A percentile compares a stretch with the other conserved stretches of the same genome.
Evolutionary conservation across 2,329 filamentous ascomycete species (phyloP).

Genomic region (Pseudogymnoascus verrucosus): DNA sequence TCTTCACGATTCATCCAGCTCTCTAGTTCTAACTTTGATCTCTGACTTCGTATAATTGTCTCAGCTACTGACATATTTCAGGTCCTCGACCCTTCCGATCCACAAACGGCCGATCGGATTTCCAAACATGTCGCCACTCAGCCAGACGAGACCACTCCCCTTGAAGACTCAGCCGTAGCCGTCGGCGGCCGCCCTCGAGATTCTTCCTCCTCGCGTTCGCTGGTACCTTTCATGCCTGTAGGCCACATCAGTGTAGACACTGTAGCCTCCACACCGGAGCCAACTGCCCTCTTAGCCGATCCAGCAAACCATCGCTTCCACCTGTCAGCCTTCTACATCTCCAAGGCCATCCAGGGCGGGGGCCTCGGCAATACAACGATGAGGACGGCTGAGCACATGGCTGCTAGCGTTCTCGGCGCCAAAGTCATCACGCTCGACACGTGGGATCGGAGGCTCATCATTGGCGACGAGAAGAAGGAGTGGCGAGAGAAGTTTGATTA

Average conservation of each 20-base stretch:
- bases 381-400: conserved; percentile 19
- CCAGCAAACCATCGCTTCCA: conserved; percentile 16
- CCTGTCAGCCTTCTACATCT: conserved; percentile 21
- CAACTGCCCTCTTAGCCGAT: conserved; percentile 9
- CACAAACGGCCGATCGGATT: conserved; percentile 14
- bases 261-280: background rate
- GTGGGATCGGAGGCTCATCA: conserved; percentile 11
- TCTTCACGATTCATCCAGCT: background rate
- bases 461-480: conserved; percentile 11
- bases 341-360: conserved; percentile 18
- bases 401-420: conserved; percentile 18
- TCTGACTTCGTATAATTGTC: background rate
- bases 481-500: conserved; percentile 12
- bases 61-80: background rate
- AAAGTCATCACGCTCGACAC: conserved; percentile 18
- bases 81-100: conserved; percentile 16
- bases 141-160: conserved; percentile 15
- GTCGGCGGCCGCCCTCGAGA: conserved; percentile 17
- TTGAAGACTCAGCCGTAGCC: conserved; percentile 17
- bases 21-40: background rate
- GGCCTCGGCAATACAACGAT: conserved; percentile 20
- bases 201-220: conserved; percentile 7
- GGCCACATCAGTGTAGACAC: conserved; percentile 22
- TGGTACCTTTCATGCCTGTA: conserved; percentile 18
- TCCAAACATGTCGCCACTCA: conserved; percentile 15